These are phyloP conservation scores for Globisporangium apiculatum DNA, from an alignment of 352 stramenopile species.

Conservation along the genomic window DNA sequence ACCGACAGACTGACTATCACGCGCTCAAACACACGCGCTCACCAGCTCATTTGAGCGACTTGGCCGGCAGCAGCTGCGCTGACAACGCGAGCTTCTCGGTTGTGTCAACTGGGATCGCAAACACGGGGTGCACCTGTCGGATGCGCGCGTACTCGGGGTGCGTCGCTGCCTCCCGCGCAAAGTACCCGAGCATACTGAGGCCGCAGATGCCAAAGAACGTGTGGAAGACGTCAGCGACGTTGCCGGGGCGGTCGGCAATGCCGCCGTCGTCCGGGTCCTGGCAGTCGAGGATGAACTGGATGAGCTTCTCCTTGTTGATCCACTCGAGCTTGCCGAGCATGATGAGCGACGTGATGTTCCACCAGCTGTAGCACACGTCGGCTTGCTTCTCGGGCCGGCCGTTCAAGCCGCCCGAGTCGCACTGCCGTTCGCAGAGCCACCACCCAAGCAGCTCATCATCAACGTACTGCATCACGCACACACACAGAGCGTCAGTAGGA, in stretches of 20 bases:
- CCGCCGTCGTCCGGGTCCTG: constrained; percentile 97
- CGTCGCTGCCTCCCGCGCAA: constrained; percentile 54
- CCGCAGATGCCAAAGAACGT: constrained; percentile 98
- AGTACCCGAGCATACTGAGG: constrained; percentile 92
- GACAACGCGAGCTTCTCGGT: constrained; percentile 82
- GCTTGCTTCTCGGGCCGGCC: constrained; percentile 98
- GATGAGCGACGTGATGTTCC: constrained; percentile 96
- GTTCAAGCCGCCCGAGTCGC: constrained; percentile 93
- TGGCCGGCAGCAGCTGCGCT: constrained; percentile 53
- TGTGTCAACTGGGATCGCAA: constrained; percentile 91
- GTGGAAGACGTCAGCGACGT: constrained; percentile 97
- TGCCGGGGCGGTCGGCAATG: constrained; percentile 96
- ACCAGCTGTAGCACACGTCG: constrained; percentile 99
- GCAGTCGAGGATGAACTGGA: constrained; percentile 91
- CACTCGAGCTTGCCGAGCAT: constrained; percentile 94
- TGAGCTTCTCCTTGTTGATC: constrained; percentile 93
- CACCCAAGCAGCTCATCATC: constrained; percentile 90
- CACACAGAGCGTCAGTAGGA: not conserved
- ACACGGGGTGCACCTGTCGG: constrained; percentile 92
- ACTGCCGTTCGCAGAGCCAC: constrained; percentile 98
- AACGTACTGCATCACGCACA: constrained; percentile 40
- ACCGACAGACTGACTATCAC: too few relatives aligned
- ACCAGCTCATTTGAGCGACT: constrained; percentile 1
- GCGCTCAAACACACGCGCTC: too few relatives aligned
- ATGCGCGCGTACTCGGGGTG: constrained; percentile 63